phyloP scores from a whole-genome alignment of 805 yeast species.

The Zygosaccharomyces rouxii region DNA sequence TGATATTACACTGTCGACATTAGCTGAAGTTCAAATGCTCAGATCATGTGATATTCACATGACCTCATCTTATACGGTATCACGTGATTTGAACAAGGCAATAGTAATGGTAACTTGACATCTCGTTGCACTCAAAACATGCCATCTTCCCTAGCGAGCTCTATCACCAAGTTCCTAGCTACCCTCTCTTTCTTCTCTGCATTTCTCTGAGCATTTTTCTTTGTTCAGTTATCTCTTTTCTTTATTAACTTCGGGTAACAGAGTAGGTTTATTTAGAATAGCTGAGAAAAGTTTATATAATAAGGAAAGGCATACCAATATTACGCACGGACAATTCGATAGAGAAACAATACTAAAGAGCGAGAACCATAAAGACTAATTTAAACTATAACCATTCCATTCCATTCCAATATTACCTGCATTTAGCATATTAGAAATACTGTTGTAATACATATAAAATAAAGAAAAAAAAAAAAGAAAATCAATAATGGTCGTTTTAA shows the following conservation, averaged over 20 bases:
- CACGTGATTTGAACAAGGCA: too few relatives aligned
- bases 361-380: neutral
- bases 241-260: neutral
- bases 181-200: neutral
- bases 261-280: neutral
- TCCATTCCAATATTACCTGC: neutral
- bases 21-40: too few relatives aligned
- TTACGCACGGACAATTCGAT: neutral
- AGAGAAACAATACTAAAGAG: neutral
- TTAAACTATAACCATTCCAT: neutral
- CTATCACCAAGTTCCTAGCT: too few relatives aligned
- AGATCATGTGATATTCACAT: too few relatives aligned
- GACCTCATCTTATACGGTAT: too few relatives aligned
- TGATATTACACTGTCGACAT: too few relatives aligned
- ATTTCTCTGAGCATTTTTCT: neutral
- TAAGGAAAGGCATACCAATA: neutral
- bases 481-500: conserved; percentile 15
- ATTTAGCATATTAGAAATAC: neutral
- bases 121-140: too few relatives aligned
- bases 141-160: too few relatives aligned
- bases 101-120: too few relatives aligned
- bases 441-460: too few relatives aligned
- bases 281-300: neutral
- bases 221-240: neutral
- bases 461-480: too few relatives aligned